A percentile compares a stretch with the other conserved stretches of the same genome.
Evolutionary conservation across 2,329 filamentous ascomycete genomes (phyloP).

Genomic region (Elsinoe perseae): DNA sequence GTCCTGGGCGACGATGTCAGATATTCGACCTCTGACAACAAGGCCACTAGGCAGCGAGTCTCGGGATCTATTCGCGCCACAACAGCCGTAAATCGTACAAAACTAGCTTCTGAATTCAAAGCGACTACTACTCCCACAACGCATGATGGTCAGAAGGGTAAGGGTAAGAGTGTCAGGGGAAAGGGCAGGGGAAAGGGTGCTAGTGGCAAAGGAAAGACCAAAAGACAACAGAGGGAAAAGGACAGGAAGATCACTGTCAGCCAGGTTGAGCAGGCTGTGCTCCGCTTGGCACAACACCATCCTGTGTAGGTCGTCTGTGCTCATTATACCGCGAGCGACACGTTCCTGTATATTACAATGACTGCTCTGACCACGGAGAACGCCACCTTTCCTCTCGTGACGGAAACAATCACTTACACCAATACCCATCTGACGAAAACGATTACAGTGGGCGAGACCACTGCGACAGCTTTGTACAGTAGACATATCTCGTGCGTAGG

Average conservation of each 20-base stretch:
- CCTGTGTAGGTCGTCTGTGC: neutral
- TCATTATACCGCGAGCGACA: neutral
- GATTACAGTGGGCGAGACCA: neutral
- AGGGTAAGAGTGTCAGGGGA: neutral
- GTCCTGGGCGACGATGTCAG: too few relatives aligned
- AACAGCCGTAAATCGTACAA: too few relatives aligned
- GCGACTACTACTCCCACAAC: neutral
- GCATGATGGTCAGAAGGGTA: neutral
- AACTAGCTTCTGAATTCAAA: too few relatives aligned
- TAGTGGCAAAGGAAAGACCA: neutral
- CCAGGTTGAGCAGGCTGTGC: neutral
- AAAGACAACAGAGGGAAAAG: neutral
- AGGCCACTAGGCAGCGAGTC: too few relatives aligned
- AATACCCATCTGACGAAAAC: neutral
- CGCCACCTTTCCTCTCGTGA: neutral
- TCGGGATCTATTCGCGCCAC: too few relatives aligned
- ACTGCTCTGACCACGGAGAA: neutral
- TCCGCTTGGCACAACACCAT: neutral
- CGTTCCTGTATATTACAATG: neutral
- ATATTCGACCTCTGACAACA: too few relatives aligned
- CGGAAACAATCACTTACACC: neutral
- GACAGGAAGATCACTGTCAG: neutral
- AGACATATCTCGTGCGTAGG: neutral
- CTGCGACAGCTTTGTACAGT: neutral
- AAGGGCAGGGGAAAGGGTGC: neutral